phyloP scores from a whole-genome alignment of 2,329 filamentous ascomycete genomes.

The Colletotrichum theobromicola region DNA sequence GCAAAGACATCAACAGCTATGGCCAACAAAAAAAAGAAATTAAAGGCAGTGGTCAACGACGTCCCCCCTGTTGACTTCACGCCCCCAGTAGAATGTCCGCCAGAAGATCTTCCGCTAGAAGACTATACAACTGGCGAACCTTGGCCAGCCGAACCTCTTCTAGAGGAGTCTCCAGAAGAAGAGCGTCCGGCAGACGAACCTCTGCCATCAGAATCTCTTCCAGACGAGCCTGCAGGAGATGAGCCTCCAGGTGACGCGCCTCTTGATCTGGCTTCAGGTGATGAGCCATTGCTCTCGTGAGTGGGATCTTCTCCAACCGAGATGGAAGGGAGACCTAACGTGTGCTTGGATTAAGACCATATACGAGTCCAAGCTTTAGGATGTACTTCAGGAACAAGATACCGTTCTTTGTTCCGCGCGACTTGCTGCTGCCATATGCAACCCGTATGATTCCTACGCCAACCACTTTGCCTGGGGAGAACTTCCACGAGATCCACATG shows the following conservation, averaged over 20 bases:
- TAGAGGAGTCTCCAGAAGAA: too few species aligned
- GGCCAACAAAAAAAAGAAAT: background rate
- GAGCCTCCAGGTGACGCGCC: too few species aligned
- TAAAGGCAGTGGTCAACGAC: background rate
- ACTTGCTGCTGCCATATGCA: too few species aligned
- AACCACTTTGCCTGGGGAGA: background rate
- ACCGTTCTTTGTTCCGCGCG: background rate
- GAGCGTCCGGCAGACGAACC: too few species aligned
- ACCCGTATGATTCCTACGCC: too few species aligned
- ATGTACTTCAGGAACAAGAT: background rate
- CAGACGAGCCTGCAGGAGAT: too few species aligned
- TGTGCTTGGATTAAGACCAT: background rate
- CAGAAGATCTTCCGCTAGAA: too few species aligned
- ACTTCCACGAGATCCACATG: background rate
- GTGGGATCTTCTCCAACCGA: background rate
- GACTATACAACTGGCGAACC: too few species aligned
- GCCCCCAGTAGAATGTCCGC: background rate
- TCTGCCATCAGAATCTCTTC: too few species aligned
- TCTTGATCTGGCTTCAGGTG: too few species aligned
- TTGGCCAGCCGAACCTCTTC: too few species aligned
- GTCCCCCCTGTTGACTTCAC: background rate
- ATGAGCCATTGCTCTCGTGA: background rate
- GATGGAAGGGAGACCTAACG: background rate
- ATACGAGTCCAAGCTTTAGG: background rate
- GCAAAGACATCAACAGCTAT: background rate